Conservation (phyloP, 371 early-diverging fungal species). For the Apophysomyces variabilis region DNA sequence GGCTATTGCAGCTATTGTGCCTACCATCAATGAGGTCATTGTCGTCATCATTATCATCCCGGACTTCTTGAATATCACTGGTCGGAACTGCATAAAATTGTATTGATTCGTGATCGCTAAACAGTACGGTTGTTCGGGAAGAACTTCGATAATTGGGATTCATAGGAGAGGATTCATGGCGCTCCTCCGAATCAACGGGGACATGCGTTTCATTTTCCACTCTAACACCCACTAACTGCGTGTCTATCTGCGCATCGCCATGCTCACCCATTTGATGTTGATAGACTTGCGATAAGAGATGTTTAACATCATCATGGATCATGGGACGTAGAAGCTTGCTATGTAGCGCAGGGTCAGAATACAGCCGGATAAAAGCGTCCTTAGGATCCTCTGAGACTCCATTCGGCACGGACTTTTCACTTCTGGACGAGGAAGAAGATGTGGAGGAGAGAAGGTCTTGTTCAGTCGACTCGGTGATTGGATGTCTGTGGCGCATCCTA, state of each 20-base stretch:
- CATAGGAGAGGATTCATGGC: background rate
- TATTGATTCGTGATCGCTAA: background rate
- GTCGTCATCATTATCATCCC: background rate
- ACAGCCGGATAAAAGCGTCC: constrained; percentile 30
- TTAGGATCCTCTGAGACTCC: constrained; percentile 1
- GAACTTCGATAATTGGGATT: background rate
- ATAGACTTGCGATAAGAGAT: constrained; percentile 55
- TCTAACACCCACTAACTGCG: too few relatives aligned
- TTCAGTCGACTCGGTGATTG: constrained; percentile 41
- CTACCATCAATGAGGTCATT: background rate
- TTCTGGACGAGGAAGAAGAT: constrained; percentile 16
- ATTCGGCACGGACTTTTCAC: constrained; percentile 8
- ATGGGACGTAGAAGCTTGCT: constrained; percentile 50
- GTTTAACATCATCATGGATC: constrained; percentile 56
- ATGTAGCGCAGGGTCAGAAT: constrained; percentile 53
- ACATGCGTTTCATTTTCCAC: too few relatives aligned
- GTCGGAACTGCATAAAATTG: constrained; percentile 4
- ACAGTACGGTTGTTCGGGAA: background rate
- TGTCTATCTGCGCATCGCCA: too few relatives aligned
- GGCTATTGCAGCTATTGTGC: background rate
- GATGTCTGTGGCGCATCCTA: constrained; percentile 36
- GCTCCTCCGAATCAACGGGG: background rate
- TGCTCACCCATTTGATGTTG: constrained; percentile 12
- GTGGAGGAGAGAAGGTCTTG: constrained; percentile 10
- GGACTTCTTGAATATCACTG: background rate